phyloP scores from a whole-genome alignment of 2,329 filamentous ascomycete genomes.

The Talaromyces sp. region DNA sequence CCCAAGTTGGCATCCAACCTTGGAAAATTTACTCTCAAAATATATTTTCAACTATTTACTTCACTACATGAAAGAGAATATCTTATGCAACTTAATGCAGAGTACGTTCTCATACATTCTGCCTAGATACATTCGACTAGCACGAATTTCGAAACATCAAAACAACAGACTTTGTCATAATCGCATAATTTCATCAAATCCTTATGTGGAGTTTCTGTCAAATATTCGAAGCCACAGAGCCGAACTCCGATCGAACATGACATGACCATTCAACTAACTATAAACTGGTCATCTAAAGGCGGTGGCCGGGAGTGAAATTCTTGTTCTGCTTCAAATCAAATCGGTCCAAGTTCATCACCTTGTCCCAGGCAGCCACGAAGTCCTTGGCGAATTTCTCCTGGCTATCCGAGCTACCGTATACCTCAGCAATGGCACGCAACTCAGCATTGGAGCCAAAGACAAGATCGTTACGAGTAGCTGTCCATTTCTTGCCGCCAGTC shows the following conservation, averaged over 20 bases:
- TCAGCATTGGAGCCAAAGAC: slow-evolving; percentile 71
- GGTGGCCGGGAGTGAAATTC: neutral
- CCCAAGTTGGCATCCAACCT: no score
- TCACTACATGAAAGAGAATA: neutral
- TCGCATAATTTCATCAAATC: neutral
- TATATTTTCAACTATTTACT: neutral
- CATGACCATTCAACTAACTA: neutral
- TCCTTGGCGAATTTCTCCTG: slow-evolving; percentile 63
- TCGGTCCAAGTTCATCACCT: slow-evolving; percentile 69
- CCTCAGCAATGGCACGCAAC: slow-evolving; percentile 64
- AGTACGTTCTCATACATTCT: neutral
- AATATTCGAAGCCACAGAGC: no score
- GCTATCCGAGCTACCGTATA: slow-evolving; percentile 59
- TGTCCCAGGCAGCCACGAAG: slow-evolving; percentile 66
- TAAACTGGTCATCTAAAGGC: neutral
- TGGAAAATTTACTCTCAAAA: neutral
- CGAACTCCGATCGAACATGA: neutral
- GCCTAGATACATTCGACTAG: neutral
- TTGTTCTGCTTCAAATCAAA: slow-evolving; percentile 51
- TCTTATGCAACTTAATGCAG: no score
- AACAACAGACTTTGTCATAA: neutral
- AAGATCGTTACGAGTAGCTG: slow-evolving; percentile 62
- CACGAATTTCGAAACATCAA: neutral
- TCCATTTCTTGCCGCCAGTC: slow-evolving; percentile 63
- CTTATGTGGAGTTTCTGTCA: neutral